phyloP scores from a whole-genome alignment of 306 rosid species.

The Abrus precatorius region DNA sequence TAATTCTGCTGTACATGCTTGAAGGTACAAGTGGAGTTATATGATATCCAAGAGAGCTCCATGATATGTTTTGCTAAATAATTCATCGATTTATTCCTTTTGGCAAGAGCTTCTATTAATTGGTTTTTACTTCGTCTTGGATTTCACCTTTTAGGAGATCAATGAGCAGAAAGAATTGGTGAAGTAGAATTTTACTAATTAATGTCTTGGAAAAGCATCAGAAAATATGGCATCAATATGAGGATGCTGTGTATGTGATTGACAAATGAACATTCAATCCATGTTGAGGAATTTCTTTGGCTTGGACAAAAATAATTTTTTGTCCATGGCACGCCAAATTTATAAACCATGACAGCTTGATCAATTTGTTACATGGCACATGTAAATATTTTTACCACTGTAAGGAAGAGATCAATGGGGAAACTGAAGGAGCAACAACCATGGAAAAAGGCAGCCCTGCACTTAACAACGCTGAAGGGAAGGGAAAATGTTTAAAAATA shows the following conservation, averaged over 20 bases:
- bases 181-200: not conserved
- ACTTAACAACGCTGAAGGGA: no score
- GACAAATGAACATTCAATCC: not conserved
- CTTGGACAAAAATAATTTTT: not conserved
- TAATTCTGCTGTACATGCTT: conserved; percentile 14
- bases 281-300: not conserved
- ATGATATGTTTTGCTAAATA: conserved; percentile 33
- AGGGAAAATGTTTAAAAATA: not conserved
- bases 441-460: not conserved
- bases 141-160: not conserved
- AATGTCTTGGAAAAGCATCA: not conserved
- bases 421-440: not conserved
- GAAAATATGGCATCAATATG: not conserved
- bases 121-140: not conserved
- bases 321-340: not conserved
- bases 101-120: not conserved
- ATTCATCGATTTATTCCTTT: conserved; percentile 22
- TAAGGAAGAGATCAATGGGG: not conserved
- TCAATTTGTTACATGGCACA: not conserved
- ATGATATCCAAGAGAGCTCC: conserved; percentile 12
- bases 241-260: not conserved
- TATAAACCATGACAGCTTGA: not conserved
- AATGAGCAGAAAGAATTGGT: conserved; percentile 2
- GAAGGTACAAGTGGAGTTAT: conserved; percentile 39
- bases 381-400: not conserved